A percentile compares a stretch with the other conserved stretches of the same genome.
These are phyloP conservation scores for Endotrypanum monterogeii DNA, from an alignment of 208 protist species.

Conservation along the genomic window DNA sequence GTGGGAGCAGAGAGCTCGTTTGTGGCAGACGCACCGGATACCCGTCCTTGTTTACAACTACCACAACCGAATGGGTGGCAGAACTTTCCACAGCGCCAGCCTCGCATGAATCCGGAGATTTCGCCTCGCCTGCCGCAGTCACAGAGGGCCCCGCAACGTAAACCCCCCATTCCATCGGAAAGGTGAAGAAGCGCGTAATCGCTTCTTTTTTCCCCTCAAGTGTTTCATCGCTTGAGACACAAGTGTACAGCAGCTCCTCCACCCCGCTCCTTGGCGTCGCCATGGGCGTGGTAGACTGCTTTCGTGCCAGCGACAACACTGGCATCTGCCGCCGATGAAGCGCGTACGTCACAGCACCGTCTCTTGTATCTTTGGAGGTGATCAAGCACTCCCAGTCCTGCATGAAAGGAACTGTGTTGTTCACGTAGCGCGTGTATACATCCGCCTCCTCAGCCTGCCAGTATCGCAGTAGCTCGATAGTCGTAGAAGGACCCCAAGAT, in stretches of 20 bases:
- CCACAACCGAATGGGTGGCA: background rate
- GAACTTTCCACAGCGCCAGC: background rate
- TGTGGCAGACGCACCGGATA: conserved; percentile 23
- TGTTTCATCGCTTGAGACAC: background rate
- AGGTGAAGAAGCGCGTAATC: conserved; percentile 40
- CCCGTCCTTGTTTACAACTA: conserved; percentile 25
- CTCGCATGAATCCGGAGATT: background rate
- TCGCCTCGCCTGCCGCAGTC: background rate
- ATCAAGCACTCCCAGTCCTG: conserved; percentile 52
- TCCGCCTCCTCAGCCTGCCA: conserved; percentile 61
- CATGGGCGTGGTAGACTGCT: background rate
- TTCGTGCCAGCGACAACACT: conserved; percentile 41
- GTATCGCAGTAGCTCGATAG: conserved; percentile 34
- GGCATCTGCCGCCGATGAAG: conserved; percentile 70
- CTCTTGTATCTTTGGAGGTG: conserved; percentile 32
- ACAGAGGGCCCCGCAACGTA: background rate
- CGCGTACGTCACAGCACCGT: conserved; percentile 64
- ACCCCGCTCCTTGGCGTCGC: conserved; percentile 1
- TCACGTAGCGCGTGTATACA: conserved; percentile 35
- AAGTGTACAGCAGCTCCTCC: conserved; percentile 23
- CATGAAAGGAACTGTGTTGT: conserved; percentile 46
- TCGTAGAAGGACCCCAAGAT: background rate
- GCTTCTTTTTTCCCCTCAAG: conserved; percentile 18
- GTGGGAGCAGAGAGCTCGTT: conserved; percentile 4
- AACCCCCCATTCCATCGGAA: conserved; percentile 29